A percentile compares a stretch with the other conserved stretches of the same genome.
These are phyloP conservation scores for Eutypella sp. DNA, from an alignment of 2,329 filamentous ascomycete species.

Conservation along the genomic window DNA sequence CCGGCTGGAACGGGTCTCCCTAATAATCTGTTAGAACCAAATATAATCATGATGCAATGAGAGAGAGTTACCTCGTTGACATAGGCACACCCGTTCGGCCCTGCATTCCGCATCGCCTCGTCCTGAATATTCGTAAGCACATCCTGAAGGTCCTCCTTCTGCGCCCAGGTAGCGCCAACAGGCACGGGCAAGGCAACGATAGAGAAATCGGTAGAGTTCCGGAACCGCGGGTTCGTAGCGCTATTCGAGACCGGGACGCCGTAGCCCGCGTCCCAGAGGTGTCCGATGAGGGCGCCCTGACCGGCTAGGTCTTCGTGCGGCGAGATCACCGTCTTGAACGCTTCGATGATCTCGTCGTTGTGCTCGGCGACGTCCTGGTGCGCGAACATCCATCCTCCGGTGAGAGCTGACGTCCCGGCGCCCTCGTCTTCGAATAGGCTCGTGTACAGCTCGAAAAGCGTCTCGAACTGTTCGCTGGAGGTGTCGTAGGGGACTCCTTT, in stretches of 20 bases:
- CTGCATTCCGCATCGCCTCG: conserved; percentile 31
- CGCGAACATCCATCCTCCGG: conserved; percentile 33
- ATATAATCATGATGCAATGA: too few species aligned
- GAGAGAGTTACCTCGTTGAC: conserved; percentile 41
- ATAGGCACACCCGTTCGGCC: conserved; percentile 36
- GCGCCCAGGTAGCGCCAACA: conserved; percentile 34
- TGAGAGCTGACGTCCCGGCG: conserved; percentile 29
- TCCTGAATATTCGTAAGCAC: conserved; percentile 33
- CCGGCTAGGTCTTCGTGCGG: conserved; percentile 21
- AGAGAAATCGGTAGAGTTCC: conserved; percentile 29
- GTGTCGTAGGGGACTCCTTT: conserved; percentile 25
- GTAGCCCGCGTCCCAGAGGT: conserved; percentile 34
- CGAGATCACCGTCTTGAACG: conserved; percentile 28
- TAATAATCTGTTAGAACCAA: too few species aligned
- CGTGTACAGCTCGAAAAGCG: conserved; percentile 32
- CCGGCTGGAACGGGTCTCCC: conserved; percentile 28
- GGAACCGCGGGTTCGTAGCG: conserved; percentile 34
- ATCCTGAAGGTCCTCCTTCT: conserved; percentile 36
- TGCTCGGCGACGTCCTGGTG: conserved; percentile 30
- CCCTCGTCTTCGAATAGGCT: conserved; percentile 33
- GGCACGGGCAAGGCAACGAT: conserved; percentile 30
- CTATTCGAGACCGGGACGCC: conserved; percentile 31
- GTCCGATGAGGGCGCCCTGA: conserved; percentile 30
- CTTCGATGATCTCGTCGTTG: conserved; percentile 29
- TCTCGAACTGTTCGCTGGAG: conserved; percentile 23